A percentile compares a stretch with the other conserved stretches of the same genome.
Conservation (phyloP, 305 asterid species). For the Solanum aculeatissimum region DNA sequence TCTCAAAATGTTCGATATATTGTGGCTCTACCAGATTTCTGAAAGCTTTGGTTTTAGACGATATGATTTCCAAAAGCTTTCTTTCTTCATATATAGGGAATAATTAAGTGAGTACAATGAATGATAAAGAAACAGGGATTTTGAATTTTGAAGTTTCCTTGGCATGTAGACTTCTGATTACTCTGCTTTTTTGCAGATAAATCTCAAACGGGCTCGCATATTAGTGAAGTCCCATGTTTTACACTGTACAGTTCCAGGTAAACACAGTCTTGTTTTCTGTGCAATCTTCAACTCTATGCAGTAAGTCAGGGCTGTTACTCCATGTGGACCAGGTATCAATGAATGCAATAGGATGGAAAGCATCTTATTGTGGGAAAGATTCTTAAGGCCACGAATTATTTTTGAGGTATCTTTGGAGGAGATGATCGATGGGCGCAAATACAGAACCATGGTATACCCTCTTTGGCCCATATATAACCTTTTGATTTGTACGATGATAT, state of each 20-base stretch:
- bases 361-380: slow-evolving; percentile 64
- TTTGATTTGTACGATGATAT: not conserved
- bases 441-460: slow-evolving; percentile 48
- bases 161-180: not conserved
- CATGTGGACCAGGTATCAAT: slow-evolving; percentile 39
- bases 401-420: slow-evolving; percentile 70
- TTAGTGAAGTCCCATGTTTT: slow-evolving; percentile 63
- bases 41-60: not conserved
- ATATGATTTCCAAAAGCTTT: not conserved
- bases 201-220: slow-evolving; percentile 91
- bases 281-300: not conserved
- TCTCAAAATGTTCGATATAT: not conserved
- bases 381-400: slow-evolving; percentile 51
- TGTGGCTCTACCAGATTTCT: not conserved
- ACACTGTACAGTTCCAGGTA: slow-evolving; percentile 52
- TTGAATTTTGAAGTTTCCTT: not conserved
- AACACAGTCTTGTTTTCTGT: not conserved
- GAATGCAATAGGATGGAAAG: slow-evolving; percentile 83
- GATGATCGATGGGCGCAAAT: slow-evolving; percentile 39
- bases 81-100: not conserved
- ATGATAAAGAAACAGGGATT: not conserved
- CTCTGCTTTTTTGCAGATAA: slow-evolving; percentile 49
- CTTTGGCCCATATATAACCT: not conserved
- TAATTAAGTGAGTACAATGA: not conserved
- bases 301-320: not conserved